Evolutionary conservation across 331 rosid genomes (phyloP).

Genomic region (Spiraea crenata): DNA sequence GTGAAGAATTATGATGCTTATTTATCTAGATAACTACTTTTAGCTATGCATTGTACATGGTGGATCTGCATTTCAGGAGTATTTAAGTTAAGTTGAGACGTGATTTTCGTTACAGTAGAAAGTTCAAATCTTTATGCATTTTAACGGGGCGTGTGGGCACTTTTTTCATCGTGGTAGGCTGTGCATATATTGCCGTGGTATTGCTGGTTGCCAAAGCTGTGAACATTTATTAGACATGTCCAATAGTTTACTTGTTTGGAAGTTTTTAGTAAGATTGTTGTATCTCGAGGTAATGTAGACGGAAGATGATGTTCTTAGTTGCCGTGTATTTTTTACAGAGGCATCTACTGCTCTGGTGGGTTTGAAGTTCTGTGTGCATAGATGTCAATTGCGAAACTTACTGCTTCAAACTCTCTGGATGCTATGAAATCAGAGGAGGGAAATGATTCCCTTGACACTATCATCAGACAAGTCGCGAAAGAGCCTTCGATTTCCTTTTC

Average conservation of each 20-base stretch:
- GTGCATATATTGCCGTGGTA: too few relatives aligned
- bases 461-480: constrained; percentile 68
- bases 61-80: constrained; percentile 2
- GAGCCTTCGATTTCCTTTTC: constrained; percentile 75
- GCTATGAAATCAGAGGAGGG: constrained; percentile 69
- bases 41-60: background rate
- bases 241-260: background rate
- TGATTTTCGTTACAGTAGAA: too few relatives aligned
- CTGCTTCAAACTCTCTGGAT: constrained; percentile 47
- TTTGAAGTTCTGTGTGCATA: constrained; percentile 28
- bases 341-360: constrained; percentile 20
- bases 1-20: background rate
- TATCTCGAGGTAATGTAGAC: background rate
- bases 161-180: too few relatives aligned
- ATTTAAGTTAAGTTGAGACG: too few relatives aligned
- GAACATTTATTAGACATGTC: too few relatives aligned
- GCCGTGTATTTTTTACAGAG: constrained; percentile 29
- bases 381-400: constrained; percentile 81
- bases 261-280: background rate
- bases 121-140: too few relatives aligned
- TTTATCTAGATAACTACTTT: background rate
- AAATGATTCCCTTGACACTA: constrained; percentile 67
- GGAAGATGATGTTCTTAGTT: background rate
- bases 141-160: too few relatives aligned
- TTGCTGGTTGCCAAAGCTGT: too few relatives aligned